Evolutionary conservation across 257 asterid species (phyloP).

Genomic region (Solanum ossicruentum): DNA sequence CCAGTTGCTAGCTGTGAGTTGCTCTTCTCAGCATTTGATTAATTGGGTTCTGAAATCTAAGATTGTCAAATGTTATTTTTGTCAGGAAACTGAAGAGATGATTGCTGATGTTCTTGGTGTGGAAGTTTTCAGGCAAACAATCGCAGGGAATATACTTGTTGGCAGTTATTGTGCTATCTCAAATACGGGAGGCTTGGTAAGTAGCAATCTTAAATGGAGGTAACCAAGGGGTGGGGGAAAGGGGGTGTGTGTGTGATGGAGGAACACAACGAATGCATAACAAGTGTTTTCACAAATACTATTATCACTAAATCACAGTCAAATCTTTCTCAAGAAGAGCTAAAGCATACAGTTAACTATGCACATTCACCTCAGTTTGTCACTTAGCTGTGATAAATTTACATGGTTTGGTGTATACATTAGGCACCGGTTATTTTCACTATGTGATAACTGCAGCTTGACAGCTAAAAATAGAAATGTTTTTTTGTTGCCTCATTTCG

Average conservation of each 20-base stretch:
- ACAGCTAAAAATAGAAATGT: not conserved
- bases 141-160: constrained; percentile 80
- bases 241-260: not conserved
- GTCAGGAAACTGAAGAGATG: constrained; percentile 88
- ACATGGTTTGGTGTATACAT: not conserved
- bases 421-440: not conserved
- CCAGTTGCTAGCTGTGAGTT: not conserved
- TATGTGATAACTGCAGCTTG: not conserved
- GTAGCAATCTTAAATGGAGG: not conserved
- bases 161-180: constrained; percentile 75
- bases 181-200: constrained; percentile 91
- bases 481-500: not conserved
- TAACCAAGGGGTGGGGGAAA: too few species aligned
- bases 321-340: too few species aligned
- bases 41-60: not conserved
- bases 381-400: not conserved
- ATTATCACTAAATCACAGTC: not conserved
- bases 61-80: not conserved
- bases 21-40: not conserved
- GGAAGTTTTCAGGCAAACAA: constrained; percentile 79
- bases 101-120: constrained; percentile 90
- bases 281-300: not conserved
- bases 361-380: not conserved
- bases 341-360: not conserved
- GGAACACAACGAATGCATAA: not conserved